A percentile compares a stretch with the other conserved stretches of the same genome.
These are phyloP conservation scores for Blastobotrys mokoenaii DNA, from an alignment of 805 yeast genomes.

Conservation along the genomic window DNA sequence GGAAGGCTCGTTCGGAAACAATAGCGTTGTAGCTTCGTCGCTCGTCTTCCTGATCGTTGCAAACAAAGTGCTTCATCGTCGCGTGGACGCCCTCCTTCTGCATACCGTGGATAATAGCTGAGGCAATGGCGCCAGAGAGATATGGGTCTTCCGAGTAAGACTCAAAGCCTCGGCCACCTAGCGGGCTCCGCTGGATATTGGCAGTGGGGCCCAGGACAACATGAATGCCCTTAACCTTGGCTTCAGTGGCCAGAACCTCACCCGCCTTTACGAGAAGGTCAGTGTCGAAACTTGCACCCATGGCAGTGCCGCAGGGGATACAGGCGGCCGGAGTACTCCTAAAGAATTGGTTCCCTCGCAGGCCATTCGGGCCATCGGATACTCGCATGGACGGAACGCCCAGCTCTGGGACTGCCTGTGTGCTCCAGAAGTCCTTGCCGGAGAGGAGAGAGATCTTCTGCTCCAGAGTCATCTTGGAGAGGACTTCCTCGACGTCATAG, in stretches of 20 bases:
- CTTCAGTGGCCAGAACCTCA: slow-evolving; percentile 44
- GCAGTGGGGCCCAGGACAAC: slow-evolving; percentile 43
- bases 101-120: slow-evolving; percentile 45
- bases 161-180: slow-evolving; percentile 59
- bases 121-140: slow-evolving; percentile 38
- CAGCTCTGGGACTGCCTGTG: slow-evolving; percentile 18
- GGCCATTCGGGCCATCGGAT: slow-evolving; percentile 41
- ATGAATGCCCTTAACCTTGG: slow-evolving; percentile 45
- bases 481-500: slow-evolving; percentile 11
- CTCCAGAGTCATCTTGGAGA: slow-evolving; percentile 20
- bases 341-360: slow-evolving; percentile 50
- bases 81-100: slow-evolving; percentile 45
- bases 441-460: slow-evolving; percentile 29
- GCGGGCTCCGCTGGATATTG: slow-evolving; percentile 49
- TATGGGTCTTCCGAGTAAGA: slow-evolving; percentile 56
- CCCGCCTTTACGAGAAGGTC: slow-evolving; percentile 44
- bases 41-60: slow-evolving; percentile 55
- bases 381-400: slow-evolving; percentile 41
- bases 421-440: slow-evolving; percentile 40
- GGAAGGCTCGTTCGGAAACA: slow-evolving; percentile 50
- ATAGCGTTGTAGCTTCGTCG: slow-evolving; percentile 41
- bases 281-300: slow-evolving; percentile 50
- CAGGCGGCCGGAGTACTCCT: slow-evolving; percentile 47
- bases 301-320: slow-evolving; percentile 52
- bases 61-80: slow-evolving; percentile 53